Percentiles rank a stretch among this genome's conserved stretches.
Conservation (phyloP, 2,329 filamentous ascomycete genomes). For the Fusarium aywerte region DNA sequence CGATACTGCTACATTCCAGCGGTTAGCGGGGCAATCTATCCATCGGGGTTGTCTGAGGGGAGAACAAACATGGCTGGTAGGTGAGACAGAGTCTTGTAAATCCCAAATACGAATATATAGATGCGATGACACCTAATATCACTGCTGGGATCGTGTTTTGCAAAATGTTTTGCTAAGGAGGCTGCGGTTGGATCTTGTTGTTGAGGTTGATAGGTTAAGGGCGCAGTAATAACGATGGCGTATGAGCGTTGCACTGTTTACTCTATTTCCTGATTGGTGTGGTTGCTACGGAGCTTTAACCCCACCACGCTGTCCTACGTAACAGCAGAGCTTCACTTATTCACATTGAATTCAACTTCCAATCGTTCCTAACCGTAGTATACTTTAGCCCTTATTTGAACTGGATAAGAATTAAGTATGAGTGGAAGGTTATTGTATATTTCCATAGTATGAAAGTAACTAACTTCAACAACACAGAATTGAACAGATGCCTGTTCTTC, state of each 20-base stretch:
- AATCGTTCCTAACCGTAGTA: neutral
- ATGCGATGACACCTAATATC: constrained; percentile 17
- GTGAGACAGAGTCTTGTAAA: constrained; percentile 28
- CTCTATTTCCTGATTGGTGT: constrained; percentile 47
- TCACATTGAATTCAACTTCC: constrained; percentile 21
- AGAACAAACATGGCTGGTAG: constrained; percentile 30
- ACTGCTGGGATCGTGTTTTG: constrained; percentile 18
- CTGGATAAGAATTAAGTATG: neutral
- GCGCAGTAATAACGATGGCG: constrained; percentile 28
- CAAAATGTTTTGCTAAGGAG: constrained; percentile 16
- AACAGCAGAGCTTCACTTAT: neutral
- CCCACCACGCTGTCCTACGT: constrained; percentile 34
- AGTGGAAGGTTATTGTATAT: too few species aligned
- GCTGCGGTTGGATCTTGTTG: constrained; percentile 17
- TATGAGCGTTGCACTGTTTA: constrained; percentile 45
- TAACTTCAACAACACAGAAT: neutral
- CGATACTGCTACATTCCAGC: constrained; percentile 52
- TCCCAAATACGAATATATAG: constrained; percentile 7
- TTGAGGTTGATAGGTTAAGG: constrained; percentile 33
- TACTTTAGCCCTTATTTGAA: neutral
- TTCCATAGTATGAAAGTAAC: too few species aligned
- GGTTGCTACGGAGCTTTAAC: constrained; percentile 47
- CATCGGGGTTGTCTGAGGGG: constrained; percentile 15
- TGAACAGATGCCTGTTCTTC: neutral
- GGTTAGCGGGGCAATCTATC: constrained; percentile 55